Conservation (phyloP, 441 rosid genomes). For the Populus tomentosa region DNA sequence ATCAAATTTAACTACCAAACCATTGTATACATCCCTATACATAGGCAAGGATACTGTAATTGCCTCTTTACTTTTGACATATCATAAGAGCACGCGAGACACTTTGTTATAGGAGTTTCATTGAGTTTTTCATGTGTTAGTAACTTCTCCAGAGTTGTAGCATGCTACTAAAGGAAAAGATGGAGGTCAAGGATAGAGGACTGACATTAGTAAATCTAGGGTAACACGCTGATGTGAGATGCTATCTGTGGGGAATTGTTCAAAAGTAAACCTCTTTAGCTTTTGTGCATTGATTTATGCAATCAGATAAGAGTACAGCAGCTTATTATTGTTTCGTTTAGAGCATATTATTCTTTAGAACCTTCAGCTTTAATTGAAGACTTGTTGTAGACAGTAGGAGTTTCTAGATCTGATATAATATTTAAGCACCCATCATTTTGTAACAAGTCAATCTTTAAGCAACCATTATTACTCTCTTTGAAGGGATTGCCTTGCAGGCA, state of each 20-base stretch:
- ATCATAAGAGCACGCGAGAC: not conserved
- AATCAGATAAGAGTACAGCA: not conserved
- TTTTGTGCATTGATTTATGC: not conserved
- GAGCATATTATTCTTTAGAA: not conserved
- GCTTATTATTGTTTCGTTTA: not conserved
- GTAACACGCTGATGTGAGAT: not conserved
- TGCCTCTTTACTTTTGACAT: not conserved
- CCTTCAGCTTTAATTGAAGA: not conserved
- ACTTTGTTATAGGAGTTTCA: not conserved
- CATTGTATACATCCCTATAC: not conserved
- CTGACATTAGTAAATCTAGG: not conserved
- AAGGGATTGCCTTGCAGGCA: not conserved
- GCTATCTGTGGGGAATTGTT: not conserved
- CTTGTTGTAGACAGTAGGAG: not conserved
- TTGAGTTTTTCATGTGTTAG: not conserved
- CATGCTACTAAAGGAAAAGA: not conserved
- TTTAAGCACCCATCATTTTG: not conserved
- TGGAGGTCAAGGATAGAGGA: not conserved
- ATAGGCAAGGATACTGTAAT: not conserved
- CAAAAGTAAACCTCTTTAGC: not conserved
- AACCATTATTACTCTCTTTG: not conserved
- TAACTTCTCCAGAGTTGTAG: not conserved
- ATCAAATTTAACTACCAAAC: not conserved
- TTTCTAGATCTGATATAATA: not conserved
- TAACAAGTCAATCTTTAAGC: not conserved